A percentile compares a stretch with the other conserved stretches of the same genome.
Evolutionary conservation across 2,329 filamentous ascomycete genomes (phyloP).

Genomic region (Colletotrichum lini): DNA sequence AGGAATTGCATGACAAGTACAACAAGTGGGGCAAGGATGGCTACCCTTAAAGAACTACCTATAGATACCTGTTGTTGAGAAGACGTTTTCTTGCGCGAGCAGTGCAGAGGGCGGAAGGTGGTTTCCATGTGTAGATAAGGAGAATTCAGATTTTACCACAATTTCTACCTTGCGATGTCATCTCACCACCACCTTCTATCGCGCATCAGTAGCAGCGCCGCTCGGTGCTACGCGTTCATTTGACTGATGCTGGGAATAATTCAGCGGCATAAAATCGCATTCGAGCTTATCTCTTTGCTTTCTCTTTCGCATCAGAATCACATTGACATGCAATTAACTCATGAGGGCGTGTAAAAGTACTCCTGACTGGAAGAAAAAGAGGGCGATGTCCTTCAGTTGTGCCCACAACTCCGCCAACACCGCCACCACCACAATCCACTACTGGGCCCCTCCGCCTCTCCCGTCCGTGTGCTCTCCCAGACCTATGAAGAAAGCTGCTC

Average conservation of each 20-base stretch:
- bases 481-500: constrained; percentile 57
- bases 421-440: background rate
- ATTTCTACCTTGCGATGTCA: background rate
- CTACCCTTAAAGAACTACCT: constrained; percentile 68
- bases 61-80: constrained; percentile 33
- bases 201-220: background rate
- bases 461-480: constrained; percentile 23
- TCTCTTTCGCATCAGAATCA: background rate
- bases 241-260: background rate
- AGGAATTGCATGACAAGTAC: constrained; percentile 95
- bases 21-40: constrained; percentile 99
- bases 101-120: constrained; percentile 28
- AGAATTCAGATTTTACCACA: constrained; percentile 36
- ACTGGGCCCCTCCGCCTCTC: background rate
- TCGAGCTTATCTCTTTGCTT: background rate
- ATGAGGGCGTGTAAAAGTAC: constrained; percentile 5
- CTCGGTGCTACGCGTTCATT: background rate
- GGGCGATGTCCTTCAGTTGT: constrained; percentile 6
- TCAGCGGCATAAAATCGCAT: background rate
- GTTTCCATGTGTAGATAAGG: constrained; percentile 43
- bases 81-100: constrained; percentile 19
- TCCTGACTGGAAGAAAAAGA: background rate
- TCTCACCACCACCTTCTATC: background rate
- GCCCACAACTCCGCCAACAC: constrained; percentile 4
- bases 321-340: constrained; percentile 13